Conservation (phyloP, 192 early-diverging fungal species). For the Backusella morwellensis region DNA sequence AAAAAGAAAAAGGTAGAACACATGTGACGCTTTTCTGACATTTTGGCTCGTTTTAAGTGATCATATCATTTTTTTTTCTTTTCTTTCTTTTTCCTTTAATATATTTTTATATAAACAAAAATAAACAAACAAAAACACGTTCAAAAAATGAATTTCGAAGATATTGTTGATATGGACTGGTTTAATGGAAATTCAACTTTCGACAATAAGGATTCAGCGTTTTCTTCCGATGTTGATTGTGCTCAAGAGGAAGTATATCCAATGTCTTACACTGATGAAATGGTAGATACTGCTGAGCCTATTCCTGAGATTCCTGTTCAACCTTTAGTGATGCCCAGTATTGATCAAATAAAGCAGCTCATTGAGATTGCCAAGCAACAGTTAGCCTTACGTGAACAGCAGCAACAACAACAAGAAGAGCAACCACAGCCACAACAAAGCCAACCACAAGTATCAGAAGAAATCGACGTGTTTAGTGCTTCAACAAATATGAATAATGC, state of each 20-base stretch:
- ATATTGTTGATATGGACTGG: conserved; percentile 16
- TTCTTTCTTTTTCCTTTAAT: neutral
- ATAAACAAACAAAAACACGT: neutral
- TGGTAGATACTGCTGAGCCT: neutral
- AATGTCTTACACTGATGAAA: conserved; percentile 2
- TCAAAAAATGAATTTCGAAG: conserved; percentile 14
- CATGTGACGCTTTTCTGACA: conserved; percentile 11
- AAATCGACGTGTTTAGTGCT: neutral
- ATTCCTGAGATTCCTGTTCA: neutral
- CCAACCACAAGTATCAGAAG: neutral
- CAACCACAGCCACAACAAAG: neutral
- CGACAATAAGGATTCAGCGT: neutral
- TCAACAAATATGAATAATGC: neutral
- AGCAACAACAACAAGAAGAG: neutral
- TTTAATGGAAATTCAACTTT: conserved; percentile 4
- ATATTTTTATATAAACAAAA: neutral
- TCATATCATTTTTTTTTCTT: neutral
- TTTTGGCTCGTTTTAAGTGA: conserved; percentile 6
- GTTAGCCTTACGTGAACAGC: conserved; percentile 30
- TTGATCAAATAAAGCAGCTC: conserved; percentile 36
- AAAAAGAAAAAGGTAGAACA: neutral
- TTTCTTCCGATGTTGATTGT: neutral
- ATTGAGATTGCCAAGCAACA: conserved; percentile 37
- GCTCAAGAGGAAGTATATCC: neutral
- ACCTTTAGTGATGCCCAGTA: conserved; percentile 16